Percentiles rank a stretch among this genome's conserved stretches.
Evolutionary conservation across 768 basidiomycete genomes (phyloP).

Genomic region (Cyclocybe aegerita): DNA sequence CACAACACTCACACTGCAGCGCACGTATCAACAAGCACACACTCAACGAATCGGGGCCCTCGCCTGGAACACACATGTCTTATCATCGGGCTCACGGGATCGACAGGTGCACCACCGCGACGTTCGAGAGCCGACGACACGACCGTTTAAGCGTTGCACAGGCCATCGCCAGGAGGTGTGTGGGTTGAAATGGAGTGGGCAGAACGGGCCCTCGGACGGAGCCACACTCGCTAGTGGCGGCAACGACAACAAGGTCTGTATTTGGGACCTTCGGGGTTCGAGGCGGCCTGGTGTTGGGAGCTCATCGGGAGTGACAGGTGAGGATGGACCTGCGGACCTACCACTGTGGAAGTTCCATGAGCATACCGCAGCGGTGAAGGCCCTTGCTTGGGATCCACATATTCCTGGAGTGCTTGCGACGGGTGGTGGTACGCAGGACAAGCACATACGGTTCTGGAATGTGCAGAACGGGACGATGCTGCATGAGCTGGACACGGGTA

Average conservation of each 20-base stretch:
- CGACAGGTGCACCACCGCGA: conserved; percentile 90
- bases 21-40: conserved; percentile 87
- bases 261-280: conserved; percentile 87
- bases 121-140: conserved; percentile 65
- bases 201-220: conserved; percentile 32
- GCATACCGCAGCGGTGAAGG: conserved; percentile 96
- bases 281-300: conserved; percentile 37
- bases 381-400: conserved; percentile 98
- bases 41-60: conserved; percentile 88
- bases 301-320: conserved; percentile 22
- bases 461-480: conserved; percentile 82
- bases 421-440: conserved; percentile 98
- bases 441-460: conserved; percentile 98
- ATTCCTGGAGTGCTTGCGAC: conserved; percentile 87
- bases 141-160: conserved; percentile 69
- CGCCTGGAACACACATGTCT: conserved; percentile 88
- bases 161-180: conserved; percentile 95
- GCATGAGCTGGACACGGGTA: conserved; percentile 90
- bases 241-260: conserved; percentile 98
- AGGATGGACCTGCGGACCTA: conserved; percentile 42
- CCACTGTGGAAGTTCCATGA: conserved; percentile 96
- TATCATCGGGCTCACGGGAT: conserved; percentile 91
- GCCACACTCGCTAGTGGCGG: conserved; percentile 88
- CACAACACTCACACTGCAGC: conserved; percentile 64
- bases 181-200: conserved; percentile 87